Base-by-base conservation (phyloP, 306 rosid species). In the Bauhinia variegata region DNA sequence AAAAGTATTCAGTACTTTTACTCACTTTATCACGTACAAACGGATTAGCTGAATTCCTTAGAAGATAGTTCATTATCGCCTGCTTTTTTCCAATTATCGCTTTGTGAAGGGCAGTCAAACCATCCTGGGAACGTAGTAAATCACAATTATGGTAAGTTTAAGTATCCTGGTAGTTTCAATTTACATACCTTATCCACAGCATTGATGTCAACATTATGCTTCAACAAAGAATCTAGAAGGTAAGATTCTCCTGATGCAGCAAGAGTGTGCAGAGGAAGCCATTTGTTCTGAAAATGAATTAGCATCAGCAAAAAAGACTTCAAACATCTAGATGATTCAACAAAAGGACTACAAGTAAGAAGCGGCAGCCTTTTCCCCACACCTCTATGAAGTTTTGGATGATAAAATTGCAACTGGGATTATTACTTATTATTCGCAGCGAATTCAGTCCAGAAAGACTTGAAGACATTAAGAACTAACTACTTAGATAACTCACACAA, bases 181-280 rank as follows among this genome's bases (percentile, higher is more conserved):
- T 36, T 46, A 15, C 12, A 50, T 87, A 88, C 99, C 96, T 73
- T 86, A 81, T 93, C 99, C 75, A 58, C 74, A 4, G 87, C 90
- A 84, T 88, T 90, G 58, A 93, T 80, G 78, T 86, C 91, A 70
- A 84, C 86, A 70, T 80, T 79, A 68, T 88, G 91, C 83, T 86
- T 88, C 82, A 88, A 63, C 77, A 90, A 65, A 68, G 88, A 78
- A 55, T 88, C 86, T 65, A 90, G 30, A 60, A 88, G 89, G 71
- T 81, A 82, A 81, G 85, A 83, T 48, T 88, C 99, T 72, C 96
- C 92, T 5, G 87, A 83, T 39, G 97, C 91, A 65, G 88, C 97
- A 44, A 90, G 84, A 47, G 95, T 80, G 63, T 93, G 97, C 65
- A 93, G 82, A 43, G 97, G 99, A 53, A 84, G 76, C 97, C 99